phyloP scores from a whole-genome alignment of 225 moss, liverwort and hornwort species.

The Asterella californica region DNA sequence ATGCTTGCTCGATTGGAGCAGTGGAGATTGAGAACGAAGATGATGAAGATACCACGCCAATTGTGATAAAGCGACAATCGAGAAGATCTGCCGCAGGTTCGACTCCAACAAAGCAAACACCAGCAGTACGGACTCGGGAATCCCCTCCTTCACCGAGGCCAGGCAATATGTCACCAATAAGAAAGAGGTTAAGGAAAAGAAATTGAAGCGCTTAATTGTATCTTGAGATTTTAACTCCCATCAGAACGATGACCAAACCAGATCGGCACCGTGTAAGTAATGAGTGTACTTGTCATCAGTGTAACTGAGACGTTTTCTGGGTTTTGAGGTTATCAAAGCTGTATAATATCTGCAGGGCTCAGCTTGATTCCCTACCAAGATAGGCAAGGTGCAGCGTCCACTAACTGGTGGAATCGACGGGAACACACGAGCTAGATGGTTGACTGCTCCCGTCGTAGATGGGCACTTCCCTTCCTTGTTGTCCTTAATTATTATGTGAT shows the following conservation, averaged over 20 bases:
- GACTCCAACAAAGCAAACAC: neutral
- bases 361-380: no score
- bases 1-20: neutral
- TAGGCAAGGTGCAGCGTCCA: no score
- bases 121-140: neutral
- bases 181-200: slow-evolving; percentile 26
- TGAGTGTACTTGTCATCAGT: no score
- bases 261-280: neutral
- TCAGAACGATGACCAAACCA: neutral
- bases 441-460: no score
- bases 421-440: no score
- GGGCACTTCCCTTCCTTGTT: no score
- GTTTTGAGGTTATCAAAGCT: no score
- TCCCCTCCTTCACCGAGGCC: neutral
- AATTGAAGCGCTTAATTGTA: neutral
- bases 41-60: neutral
- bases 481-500: no score
- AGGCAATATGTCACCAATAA: slow-evolving; percentile 23
- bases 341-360: no score
- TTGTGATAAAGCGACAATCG: neutral
- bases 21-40: neutral
- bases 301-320: no score
- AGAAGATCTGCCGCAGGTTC: slow-evolving; percentile 1
- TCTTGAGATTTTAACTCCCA: neutral
- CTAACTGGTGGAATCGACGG: no score